Base-by-base conservation (phyloP, 2,329 filamentous ascomycete genomes). In the Ophiostoma himal-ulmi region DNA sequence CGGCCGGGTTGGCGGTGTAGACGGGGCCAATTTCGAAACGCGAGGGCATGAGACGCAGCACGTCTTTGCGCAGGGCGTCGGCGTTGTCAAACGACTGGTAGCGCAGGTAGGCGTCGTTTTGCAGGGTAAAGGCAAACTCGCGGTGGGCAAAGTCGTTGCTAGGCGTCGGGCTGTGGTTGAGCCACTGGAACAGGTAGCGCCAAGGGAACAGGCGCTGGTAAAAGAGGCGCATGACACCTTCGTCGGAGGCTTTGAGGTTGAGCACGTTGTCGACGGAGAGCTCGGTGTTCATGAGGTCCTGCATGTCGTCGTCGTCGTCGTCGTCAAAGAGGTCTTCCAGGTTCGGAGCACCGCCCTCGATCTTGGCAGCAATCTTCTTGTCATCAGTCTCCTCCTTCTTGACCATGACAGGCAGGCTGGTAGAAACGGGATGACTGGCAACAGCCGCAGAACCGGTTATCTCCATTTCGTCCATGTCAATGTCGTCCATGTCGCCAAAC, bases 11-110 rank as follows among this genome's bases (percentile, higher is more conserved):
- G 66, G 93, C 91, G 69, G 86, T 93, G 82, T 99, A 99, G 67
- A 97, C 91, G n/a, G 95, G 95, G 0, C 95, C 95, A 76, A 99
- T 98, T 83, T 99, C 95, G 82, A 99, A 98, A 80, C 95, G 93
- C 1, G 92, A 91, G 3, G 95, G 95, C 77, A 96, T 92, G 75
- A 94, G 87, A 64, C 89, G 88, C 5, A 99, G 84, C 70, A 97
- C 92, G 75, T 97, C 93, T 80, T 97, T 97, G 48, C 94, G 92
- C 60, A 99, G 87, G 1, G 90, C 92, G 34, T 88, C 86, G 3
- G 83, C 79, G 2, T 82, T 86, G 5, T 81, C 78, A 74, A 84
- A 87, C 8, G 84, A 93, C 78, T 97, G 93, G 78, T 98, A 99
- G 78, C 95, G 91, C 39, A 97, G 85, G 79, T 97, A 97, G 57